Base-by-base conservation (phyloP, 129 eudicot genomes). In the Calendula officinalis region DNA sequence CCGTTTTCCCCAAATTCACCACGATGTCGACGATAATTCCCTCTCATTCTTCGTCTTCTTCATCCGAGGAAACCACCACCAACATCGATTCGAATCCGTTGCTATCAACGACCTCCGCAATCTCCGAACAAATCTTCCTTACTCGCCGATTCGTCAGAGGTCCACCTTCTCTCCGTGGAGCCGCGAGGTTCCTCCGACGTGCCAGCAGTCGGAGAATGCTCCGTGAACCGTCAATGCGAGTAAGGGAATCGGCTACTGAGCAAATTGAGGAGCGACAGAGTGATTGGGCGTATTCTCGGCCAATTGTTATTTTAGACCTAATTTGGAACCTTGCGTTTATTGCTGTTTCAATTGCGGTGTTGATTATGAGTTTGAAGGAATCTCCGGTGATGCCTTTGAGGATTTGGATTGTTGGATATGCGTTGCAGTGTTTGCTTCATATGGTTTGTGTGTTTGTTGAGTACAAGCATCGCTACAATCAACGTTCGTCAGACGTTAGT, bases 231-330 rank as follows among this genome's bases (percentile, higher is more conserved):
- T 22, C 30, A 22, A 22, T 22, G 30, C 30, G 30, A 22, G 30
- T 22, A 22, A 22, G 30, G 30, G 59, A 81, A 27, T 40, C 85
- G 8, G 95, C 95, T 4, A 78, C 86, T 5, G 86, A 86, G 73
- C 82, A 89, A 45, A 71, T 89, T 37, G 97, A 89, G 57, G 95
- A 83, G 63, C 80, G 91, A 5, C 95, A 81, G 32, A 78, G 67
- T 51, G 91, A 80, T 59, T 90, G 97, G 97, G 91, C 86, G 2
- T 85, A 85, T 69, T 86, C 95, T 4, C 67, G 78, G 36, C 88
- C 91, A 2, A 54, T 81, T 42, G 85, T 90, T 15, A 42, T 80
- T 3, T 62, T 86, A 5, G 89, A 81, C 79, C 77, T 90, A 0
- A 30, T 80, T 0, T 90, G 83, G 30, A 22, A 22, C 30, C 30